Base-by-base conservation (phyloP, 1,284 basidiomycete genomes). In the Pseudozyma sp. region DNA sequence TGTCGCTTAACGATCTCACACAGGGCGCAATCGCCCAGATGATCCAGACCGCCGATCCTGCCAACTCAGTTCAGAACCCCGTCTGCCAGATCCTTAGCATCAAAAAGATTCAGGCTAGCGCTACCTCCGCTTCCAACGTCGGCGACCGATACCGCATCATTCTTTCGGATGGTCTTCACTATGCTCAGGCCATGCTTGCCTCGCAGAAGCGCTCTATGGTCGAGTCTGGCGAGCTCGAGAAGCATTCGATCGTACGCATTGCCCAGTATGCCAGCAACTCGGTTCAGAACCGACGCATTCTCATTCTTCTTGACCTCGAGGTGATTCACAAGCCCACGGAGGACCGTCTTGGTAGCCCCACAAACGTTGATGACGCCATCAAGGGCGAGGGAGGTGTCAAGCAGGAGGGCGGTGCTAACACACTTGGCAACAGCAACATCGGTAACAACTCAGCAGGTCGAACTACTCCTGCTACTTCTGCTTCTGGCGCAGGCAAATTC, bases 171-270 rank as follows among this genome's bases (percentile, higher is more conserved):
- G 83, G 83, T 45, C 52, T 78, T 16, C 70, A 83, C 62, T 85
- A 80, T 50, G 75, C 77, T 1, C 83, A 85, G 54, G 91, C 93
- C 36, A 98, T 99, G 97, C 88, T 99, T 43, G 93, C 94, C 5
- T 97, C 95, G 0, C 93, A 95, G 84, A 89, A 95, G 56, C 97
- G 97, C 81, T 80, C 88, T 18, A 86, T 93, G 70, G 91, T 97
- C 38, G 88, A 91, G 25, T 88, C 90, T 1, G 89, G 90, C n/a
- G 82, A 88, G 11, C 87, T 99, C 51, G 86, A 87, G 52, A 93
- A 92, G 83, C 88, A 93, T 82, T 88, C 90, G 1, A 87, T 99
- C 52, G 89, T 93, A 56, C 88, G 89, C 54, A 86, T 97, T 45
- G 90, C 91, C 62, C 91, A 90, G 81, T 91, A 93, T 81, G 92